Evolutionary conservation across 495 filamentous ascomycete genomes (phyloP).

Genomic region (Emericellopsis terricola): DNA sequence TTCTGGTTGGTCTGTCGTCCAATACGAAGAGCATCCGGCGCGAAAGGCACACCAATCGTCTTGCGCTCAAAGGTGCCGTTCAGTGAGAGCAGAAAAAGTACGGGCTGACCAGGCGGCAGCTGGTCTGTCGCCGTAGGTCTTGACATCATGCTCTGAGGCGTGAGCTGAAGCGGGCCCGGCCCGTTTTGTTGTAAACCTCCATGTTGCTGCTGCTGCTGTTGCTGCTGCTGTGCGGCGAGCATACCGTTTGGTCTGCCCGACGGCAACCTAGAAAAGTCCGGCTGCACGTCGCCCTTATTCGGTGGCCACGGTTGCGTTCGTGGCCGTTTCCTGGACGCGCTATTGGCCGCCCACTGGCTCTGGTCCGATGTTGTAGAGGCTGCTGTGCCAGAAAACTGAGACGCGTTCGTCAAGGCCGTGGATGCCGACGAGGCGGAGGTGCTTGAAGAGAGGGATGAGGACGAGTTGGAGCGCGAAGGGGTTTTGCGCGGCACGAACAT

Average conservation of each 20-base stretch:
- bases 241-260: constrained; percentile 32
- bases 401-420: constrained; percentile 28
- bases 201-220: constrained; percentile 8
- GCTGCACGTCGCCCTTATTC: constrained; percentile 18
- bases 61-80: constrained; percentile 96
- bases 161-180: constrained; percentile 25
- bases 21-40: constrained; percentile 75
- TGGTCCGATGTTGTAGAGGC: constrained; percentile 22
- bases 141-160: constrained; percentile 18
- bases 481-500: constrained; percentile 68
- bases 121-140: constrained; percentile 32
- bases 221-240: constrained; percentile 49
- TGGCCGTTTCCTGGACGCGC: constrained; percentile 44
- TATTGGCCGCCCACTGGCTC: constrained; percentile 26
- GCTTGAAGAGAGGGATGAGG: constrained; percentile 61
- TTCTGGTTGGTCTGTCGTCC: constrained; percentile 95
- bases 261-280: constrained; percentile 29
- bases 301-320: constrained; percentile 51
- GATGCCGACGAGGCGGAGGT: constrained; percentile 46
- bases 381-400: constrained; percentile 19
- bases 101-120: constrained; percentile 38
- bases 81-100: constrained; percentile 66
- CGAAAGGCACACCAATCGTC: constrained; percentile 79
- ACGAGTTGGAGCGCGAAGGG: constrained; percentile 70
- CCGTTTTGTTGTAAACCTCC: constrained; percentile 46